Base-by-base conservation (phyloP, 345 rosid genomes). In the Acer yangbiense region DNA sequence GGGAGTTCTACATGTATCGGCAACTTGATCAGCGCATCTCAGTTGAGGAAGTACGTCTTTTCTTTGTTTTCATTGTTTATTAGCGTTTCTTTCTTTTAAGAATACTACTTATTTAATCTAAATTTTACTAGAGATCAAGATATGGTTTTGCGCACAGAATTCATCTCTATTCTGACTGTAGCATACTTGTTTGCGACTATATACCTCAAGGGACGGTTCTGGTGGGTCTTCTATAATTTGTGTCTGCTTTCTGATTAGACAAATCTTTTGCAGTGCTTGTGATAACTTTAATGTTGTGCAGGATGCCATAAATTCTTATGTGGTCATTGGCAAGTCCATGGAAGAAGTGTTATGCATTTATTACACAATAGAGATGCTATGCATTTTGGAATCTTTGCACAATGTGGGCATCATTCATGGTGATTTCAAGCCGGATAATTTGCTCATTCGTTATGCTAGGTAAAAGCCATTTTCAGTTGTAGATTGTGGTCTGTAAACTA, bases 1-100 rank as follows among this genome's bases (percentile, higher is more conserved):
- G 97, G 98, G 99, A 96, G 67, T 96, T 96, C 79, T 85, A 96
- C 91, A 86, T 96, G 91, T 96, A 96, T 81, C 91, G 98, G 69
- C 97, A 88, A 81, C 97, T 96, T 77, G 99, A 96, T 81, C 83
- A 74, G 70, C 94, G 94, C 78, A 89, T 96, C 71, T 65, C 86
- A 66, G 91, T 79, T 41, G 82, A 81, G 79, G 89, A 85, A 76
- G 99, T 96, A 88, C 39, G 88, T n/a, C 6, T 48, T 74, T 63
- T 67, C 29, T 52, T 20, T 25, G 35, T 55, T 73, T 41, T 80
- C 74, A 70, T 70, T 62, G 43, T 46, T 65, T 75, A 76, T 60
- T 25, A 16, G 66, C 79, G 35, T 58, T 69, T 27, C 29, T 27
- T 64, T 57, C 41, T 52, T 35, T 32, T 14, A 29, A 44, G 65